Base-by-base conservation (phyloP, 177 flowering plant genomes). In the Vitis hybrid region DNA sequence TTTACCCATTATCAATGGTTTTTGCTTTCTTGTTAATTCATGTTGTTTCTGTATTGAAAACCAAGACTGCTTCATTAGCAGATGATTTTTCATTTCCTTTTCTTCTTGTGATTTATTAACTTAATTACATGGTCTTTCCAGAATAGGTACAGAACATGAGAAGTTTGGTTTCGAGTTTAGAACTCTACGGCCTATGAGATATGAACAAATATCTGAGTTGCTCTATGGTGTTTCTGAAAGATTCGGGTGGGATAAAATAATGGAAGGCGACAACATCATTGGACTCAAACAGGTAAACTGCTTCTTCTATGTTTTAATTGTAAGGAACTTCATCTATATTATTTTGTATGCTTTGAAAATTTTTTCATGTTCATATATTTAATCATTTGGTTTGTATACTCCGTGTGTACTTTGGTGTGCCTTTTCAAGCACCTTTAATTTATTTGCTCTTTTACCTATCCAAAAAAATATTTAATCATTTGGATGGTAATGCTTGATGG, bases 81-180 rank as follows among this genome's bases (percentile, higher is more conserved):
- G 21, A 2, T 57, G 9, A 18, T 48, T 56, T 57, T 6, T 48
- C 2, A 13, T 49, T 11, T 60, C 21, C 59, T 32, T 70, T 23
- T 2, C 64, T 61, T 51, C 11, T 32, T 30, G 32, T 11, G 11
- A 17, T 12, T 70, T 52, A 60, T 60, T 70, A 11, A 72, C 50
- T 66, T 56, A 23, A 32, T 19, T 12, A 11, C 45, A 49, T 62
- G 70, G 45, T 62, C 51, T 62, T 75, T 66, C 71, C 94, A 96
- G 99, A 83, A 92, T 94, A 77, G 99, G 99, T 58, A 96, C 99
- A 59, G 99, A 94, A 76, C 99, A 96, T 79, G 98, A 96, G 77
- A 96, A 96, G 77, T 96, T 96, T 79, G 99, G 99, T 62, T 96
- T 96, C 82, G 93, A 93, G 75, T 55, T 85, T 70, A 81, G 64